Conservation (phyloP, 2,329 filamentous ascomycete species). For the Fusarium kyushuense region DNA sequence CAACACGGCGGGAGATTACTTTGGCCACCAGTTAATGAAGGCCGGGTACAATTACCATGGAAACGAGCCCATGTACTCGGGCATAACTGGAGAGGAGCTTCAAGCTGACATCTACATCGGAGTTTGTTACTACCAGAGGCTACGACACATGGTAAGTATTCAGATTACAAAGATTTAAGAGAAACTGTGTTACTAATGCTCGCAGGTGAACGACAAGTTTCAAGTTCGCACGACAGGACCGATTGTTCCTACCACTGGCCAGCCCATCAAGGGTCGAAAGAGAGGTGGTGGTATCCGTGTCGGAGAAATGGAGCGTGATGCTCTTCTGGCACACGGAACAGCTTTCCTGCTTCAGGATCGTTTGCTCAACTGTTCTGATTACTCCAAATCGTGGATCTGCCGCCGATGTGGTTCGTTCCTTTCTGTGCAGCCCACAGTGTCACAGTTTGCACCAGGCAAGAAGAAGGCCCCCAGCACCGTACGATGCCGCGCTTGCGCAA, state of each 20-base stretch:
- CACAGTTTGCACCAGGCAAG: slow-evolving; percentile 69
- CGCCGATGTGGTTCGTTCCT: slow-evolving; percentile 90
- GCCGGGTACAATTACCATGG: slow-evolving; percentile 98
- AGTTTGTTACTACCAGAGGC: slow-evolving; percentile 96
- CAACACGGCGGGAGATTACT: slow-evolving; percentile 92
- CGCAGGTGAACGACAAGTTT: too few species aligned
- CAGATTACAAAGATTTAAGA: too few species aligned
- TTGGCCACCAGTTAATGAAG: slow-evolving; percentile 93
- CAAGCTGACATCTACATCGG: slow-evolving; percentile 96
- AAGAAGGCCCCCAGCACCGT: slow-evolving; percentile 76
- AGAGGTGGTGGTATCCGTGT: slow-evolving; percentile 98
- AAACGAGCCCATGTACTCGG: slow-evolving; percentile 98
- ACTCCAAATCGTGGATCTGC: slow-evolving; percentile 90
- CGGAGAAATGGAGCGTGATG: slow-evolving; percentile 98
- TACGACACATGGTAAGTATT: slow-evolving; percentile 99
- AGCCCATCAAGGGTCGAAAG: slow-evolving; percentile 96
- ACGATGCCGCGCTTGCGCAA: slow-evolving; percentile 83
- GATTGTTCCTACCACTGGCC: slow-evolving; percentile 88
- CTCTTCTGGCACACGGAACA: slow-evolving; percentile 92
- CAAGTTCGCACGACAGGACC: slow-evolving; percentile 97
- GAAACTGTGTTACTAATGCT: too few species aligned
- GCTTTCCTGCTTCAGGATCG: slow-evolving; percentile 96
- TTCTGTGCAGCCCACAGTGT: slow-evolving; percentile 84
- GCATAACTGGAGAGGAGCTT: slow-evolving; percentile 94
- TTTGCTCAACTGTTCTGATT: slow-evolving; percentile 96